phyloP scores from a whole-genome alignment of 192 early-diverging fungal genomes.

The Tieghemiomyces parasiticus region DNA sequence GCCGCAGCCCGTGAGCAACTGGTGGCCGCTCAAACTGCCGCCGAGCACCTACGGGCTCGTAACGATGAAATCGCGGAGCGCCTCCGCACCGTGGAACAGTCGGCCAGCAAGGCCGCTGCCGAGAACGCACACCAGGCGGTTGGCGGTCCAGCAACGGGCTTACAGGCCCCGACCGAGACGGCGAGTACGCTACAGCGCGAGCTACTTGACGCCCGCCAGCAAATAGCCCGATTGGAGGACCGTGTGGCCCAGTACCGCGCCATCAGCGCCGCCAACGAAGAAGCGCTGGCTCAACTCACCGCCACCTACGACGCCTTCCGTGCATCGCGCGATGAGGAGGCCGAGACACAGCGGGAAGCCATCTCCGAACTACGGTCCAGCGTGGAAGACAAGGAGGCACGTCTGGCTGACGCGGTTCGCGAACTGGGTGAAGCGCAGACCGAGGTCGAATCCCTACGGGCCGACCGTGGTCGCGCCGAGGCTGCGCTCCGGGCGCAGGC shows the following conservation, averaged over 20 bases:
- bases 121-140: slow-evolving; percentile 1
- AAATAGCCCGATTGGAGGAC: slow-evolving; percentile 32
- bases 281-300: slow-evolving; percentile 41
- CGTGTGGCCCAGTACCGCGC: slow-evolving; percentile 38
- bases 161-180: not conserved
- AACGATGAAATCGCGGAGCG: slow-evolving; percentile 29
- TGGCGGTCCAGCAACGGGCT: not conserved
- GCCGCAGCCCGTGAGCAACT: slow-evolving; percentile 20
- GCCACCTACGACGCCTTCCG: slow-evolving; percentile 53
- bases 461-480: slow-evolving; percentile 22
- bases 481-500: slow-evolving; percentile 15
- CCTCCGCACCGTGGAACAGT: slow-evolving; percentile 29
- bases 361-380: slow-evolving; percentile 19
- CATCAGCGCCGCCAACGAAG: slow-evolving; percentile 43
- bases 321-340: slow-evolving; percentile 26
- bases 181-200: slow-evolving; percentile 17
- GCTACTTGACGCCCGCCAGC: slow-evolving; percentile 33
- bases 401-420: slow-evolving; percentile 15
- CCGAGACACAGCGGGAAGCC: slow-evolving; percentile 16
- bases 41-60: slow-evolving; percentile 28
- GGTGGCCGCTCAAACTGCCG: slow-evolving; percentile 23
- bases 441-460: slow-evolving; percentile 26
- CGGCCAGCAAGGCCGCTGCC: slow-evolving; percentile 20
- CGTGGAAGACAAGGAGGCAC: slow-evolving; percentile 15
- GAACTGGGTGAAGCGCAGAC: slow-evolving; percentile 26